Base-by-base conservation (phyloP, 148 eudicot species). In the Rhododendron ferrugineum region DNA sequence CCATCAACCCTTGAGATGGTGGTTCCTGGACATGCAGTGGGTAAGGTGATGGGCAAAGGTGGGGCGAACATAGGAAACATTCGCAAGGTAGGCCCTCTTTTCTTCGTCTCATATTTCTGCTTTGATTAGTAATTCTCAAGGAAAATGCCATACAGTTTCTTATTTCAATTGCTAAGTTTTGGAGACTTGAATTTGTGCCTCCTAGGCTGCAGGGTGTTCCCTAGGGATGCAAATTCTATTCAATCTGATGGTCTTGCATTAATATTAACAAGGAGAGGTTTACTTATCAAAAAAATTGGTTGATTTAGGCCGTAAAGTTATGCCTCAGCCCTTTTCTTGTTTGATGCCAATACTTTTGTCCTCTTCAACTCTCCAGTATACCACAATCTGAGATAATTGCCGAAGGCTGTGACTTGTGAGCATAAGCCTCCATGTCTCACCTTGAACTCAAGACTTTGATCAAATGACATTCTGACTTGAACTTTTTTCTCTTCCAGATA, bases 21-120 rank as follows among this genome's bases (percentile, higher is more conserved):
- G 86, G 89, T 97, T 60, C 99, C 99, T 87, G 94, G 90, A 32
- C 90, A 93, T 84, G 98, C 99, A 81, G 92, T 92, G 49, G 91
- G 91, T 75, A 97, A 92, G 90, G 99, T 97, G 82, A 73, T 95
- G 62, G 99, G 99, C 14, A 97, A 92, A 94, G 93, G 92, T 81
- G 99, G 99, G 72, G 92, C 92, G 32, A 97, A 97, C 85, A 83
- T 97, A 73, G 91, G 91, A 42, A 97, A 95, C 88, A 93, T 97
- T 37, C 93, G 98, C 36, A 93, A 94, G 98, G 99, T 93, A 78
- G 66, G 86, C 86, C 62, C 30, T 68, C 36, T 77, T 30, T 22
- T 54, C 37, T 56, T 66, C 34, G 36, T 16, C 34, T 42, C 30
- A 10, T 2, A 62, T 49, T 50, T 75, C 36, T 46, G 46, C 7